Percentiles rank a stretch among this genome's conserved stretches.
These are phyloP conservation scores for Pestalotiopsis sp. DNA, from an alignment of 2,329 filamentous ascomycete genomes.

Conservation along the genomic window DNA sequence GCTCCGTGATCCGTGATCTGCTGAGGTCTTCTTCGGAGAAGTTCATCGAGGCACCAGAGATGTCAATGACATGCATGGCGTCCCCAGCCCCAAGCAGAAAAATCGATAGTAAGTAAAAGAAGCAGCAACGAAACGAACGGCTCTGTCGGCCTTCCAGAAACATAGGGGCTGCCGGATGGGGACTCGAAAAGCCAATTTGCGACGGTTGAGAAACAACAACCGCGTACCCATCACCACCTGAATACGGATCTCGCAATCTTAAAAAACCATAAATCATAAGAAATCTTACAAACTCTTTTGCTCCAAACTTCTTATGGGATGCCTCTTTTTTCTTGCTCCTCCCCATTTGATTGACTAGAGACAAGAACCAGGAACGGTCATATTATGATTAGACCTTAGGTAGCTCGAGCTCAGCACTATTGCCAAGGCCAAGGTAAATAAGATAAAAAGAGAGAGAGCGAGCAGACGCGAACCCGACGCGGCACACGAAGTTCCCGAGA, in stretches of 20 bases:
- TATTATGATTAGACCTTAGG: neutral
- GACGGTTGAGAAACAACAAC: neutral
- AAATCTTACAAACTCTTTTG: no score
- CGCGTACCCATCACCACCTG: neutral
- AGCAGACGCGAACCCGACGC: neutral
- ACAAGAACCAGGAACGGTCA: neutral
- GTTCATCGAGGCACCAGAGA: neutral
- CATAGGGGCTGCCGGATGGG: neutral
- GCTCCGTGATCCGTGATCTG: no score
- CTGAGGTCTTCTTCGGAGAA: neutral
- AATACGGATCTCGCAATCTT: neutral
- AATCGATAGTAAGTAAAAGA: neutral
- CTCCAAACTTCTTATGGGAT: neutral
- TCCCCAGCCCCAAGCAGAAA: neutral
- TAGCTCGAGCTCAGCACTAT: neutral
- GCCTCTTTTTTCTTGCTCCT: neutral
- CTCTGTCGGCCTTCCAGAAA: neutral
- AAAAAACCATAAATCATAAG: neutral
- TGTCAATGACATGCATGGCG: neutral
- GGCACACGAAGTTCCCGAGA: neutral
- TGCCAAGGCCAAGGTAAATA: neutral
- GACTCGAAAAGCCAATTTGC: neutral
- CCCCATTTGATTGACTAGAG: neutral
- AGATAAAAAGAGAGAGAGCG: neutral
- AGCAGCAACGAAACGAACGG: neutral